phyloP scores from a whole-genome alignment of 2,329 filamentous ascomycete species.

The Ceratocystis eucalypticola region DNA sequence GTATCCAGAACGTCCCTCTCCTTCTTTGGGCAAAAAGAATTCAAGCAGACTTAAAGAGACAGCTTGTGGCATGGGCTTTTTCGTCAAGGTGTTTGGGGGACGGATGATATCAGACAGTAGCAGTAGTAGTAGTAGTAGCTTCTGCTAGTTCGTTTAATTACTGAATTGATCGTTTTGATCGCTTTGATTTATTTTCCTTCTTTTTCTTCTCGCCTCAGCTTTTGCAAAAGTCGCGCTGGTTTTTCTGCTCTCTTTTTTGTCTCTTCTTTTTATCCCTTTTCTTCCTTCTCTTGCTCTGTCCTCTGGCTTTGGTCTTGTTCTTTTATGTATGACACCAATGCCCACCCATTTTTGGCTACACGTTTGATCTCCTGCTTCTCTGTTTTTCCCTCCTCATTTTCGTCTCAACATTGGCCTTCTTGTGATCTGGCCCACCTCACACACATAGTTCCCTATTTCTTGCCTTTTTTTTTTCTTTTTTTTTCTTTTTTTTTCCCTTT shows the following conservation, averaged over 20 bases:
- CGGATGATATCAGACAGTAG: too few relatives aligned
- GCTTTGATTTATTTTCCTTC: not conserved
- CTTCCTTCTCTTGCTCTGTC: not conserved
- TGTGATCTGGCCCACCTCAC: not conserved
- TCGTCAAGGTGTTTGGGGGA: too few relatives aligned
- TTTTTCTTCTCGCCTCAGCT: not conserved
- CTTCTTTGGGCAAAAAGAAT: too few relatives aligned
- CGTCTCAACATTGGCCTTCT: conserved; percentile 1
- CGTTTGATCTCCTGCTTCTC: conserved; percentile 4
- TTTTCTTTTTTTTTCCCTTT: too few relatives aligned
- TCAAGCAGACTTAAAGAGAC: too few relatives aligned
- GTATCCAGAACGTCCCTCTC: too few relatives aligned
- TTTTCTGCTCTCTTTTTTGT: not conserved
- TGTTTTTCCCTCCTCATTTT: not conserved
- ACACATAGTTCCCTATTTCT: not conserved
- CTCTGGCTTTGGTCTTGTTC: not conserved
- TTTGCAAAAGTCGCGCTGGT: not conserved
- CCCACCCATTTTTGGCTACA: not conserved
- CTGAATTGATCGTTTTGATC: not conserved
- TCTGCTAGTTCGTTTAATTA: not conserved
- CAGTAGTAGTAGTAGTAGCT: too few relatives aligned
- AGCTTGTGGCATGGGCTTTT: too few relatives aligned
- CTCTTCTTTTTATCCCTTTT: conserved; percentile 4
- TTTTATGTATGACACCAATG: not conserved
- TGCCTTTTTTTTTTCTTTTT: not conserved